phyloP scores from a whole-genome alignment of 2,329 filamentous ascomycete species.

The Coniochaeta ligniaria region DNA sequence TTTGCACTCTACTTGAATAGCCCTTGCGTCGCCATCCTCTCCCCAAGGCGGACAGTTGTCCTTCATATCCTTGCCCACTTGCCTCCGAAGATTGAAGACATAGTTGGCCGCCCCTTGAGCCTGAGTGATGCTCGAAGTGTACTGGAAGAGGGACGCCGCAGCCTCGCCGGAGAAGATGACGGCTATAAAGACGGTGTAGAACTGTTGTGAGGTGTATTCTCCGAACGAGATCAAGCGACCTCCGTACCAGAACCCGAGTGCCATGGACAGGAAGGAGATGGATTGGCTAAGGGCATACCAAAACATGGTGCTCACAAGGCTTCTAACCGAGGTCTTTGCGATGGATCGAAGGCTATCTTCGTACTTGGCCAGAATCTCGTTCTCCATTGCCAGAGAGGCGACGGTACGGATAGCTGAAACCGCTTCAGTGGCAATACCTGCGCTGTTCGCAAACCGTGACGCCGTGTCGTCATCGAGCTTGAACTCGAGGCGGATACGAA shows the following conservation, averaged over 20 bases:
- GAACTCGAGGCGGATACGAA: constrained; percentile 40
- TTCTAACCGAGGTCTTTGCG: constrained; percentile 8
- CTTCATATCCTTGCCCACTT: constrained; percentile 7
- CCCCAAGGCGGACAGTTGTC: constrained; percentile 5
- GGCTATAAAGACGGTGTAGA: constrained; percentile 44
- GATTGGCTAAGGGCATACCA: constrained; percentile 34
- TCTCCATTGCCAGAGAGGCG: constrained; percentile 11
- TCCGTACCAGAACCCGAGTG: constrained; percentile 21
- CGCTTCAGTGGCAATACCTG: constrained; percentile 37
- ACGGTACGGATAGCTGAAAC: constrained; percentile 13
- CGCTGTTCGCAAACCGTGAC: constrained; percentile 36
- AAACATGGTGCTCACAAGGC: constrained; percentile 29
- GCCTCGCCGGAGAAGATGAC: constrained; percentile 38
- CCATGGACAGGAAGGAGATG: constrained; percentile 16
- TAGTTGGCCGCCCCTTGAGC: constrained; percentile 40
- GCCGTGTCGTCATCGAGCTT: constrained; percentile 36
- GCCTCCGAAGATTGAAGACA: constrained; percentile 32
- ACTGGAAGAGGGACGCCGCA: constrained; percentile 33
- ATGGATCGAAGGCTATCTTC: constrained; percentile 5
- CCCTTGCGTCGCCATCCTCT: neutral
- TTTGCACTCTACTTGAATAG: constrained; percentile 36
- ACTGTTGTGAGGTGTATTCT: constrained; percentile 39
- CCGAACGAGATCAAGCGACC: constrained; percentile 30
- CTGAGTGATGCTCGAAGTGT: constrained; percentile 44
- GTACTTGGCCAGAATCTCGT: constrained; percentile 23